Percentiles rank a stretch among this genome's conserved stretches.
phyloP scores from a whole-genome alignment of 306 rosid species.

The Leucaena leucocephala region DNA sequence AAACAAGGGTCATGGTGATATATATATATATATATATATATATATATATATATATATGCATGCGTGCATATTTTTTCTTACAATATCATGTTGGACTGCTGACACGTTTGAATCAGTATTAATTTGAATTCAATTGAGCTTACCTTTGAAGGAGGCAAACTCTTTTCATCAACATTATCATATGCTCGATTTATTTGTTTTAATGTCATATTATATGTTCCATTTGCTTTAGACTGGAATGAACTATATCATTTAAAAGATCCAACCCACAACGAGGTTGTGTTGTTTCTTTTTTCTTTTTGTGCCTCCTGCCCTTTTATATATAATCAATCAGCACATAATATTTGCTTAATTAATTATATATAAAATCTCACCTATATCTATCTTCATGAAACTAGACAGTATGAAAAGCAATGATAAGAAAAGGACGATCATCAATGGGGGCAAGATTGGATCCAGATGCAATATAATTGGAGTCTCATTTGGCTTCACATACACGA shows the following conservation, averaged over 20 bases:
- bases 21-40: no score
- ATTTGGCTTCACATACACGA: conserved; percentile 15
- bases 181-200: no score
- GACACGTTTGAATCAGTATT: conserved; percentile 16
- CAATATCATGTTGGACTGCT: background rate
- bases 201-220: background rate
- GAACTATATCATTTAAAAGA: background rate
- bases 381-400: background rate
- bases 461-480: background rate
- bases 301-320: background rate
- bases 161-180: background rate
- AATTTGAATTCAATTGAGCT: background rate
- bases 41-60: no score
- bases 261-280: background rate
- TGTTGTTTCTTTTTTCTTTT: background rate
- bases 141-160: background rate
- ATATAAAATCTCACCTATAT: background rate
- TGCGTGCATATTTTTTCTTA: no score
- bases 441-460: background rate
- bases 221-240: background rate
- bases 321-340: background rate
- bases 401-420: background rate
- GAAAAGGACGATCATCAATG: background rate
- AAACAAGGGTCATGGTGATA: no score
- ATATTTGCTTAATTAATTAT: background rate